phyloP scores from a whole-genome alignment of 2,329 filamentous ascomycete genomes.

The Parascedosporium putredinis region DNA sequence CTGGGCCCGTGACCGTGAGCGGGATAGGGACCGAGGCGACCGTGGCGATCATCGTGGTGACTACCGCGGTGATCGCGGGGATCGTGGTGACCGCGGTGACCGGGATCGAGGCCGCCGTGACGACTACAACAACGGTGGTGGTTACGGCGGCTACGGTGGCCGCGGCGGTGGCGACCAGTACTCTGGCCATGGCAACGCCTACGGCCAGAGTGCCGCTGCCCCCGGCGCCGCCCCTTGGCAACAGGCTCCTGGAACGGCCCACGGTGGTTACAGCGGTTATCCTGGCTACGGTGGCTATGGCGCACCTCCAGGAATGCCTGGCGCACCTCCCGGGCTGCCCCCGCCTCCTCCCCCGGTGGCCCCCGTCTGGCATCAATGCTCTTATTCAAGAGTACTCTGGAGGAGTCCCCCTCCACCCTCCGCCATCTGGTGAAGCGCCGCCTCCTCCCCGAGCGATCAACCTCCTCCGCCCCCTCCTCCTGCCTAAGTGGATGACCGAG shows the following conservation, averaged over 20 bases:
- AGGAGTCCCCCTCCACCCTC: conserved; percentile 39
- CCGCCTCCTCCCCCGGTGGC: conserved; percentile 33
- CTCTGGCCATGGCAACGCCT: conserved; percentile 18
- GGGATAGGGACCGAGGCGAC: conserved; percentile 29
- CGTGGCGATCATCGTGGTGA: conserved; percentile 27
- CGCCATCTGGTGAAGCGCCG: conserved; percentile 40
- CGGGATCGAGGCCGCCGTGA: conserved; percentile 17
- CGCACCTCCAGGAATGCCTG: conserved; percentile 42
- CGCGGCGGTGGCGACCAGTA: conserved; percentile 13
- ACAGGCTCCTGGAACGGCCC: conserved; percentile 35
- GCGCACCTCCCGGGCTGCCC: conserved; percentile 29
- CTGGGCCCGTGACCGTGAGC: conserved; percentile 51
- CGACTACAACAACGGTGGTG: conserved; percentile 31
- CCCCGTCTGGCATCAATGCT: conserved; percentile 48
- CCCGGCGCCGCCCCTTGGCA: conserved; percentile 46
- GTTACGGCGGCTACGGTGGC: conserved; percentile 13
- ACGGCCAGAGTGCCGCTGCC: conserved; percentile 22
- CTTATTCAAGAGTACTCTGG: conserved; percentile 57
- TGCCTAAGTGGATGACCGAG: conserved; percentile 23
- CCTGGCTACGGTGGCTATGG: conserved; percentile 37
- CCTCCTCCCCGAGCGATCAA: conserved; percentile 49
- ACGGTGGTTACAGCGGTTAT: conserved; percentile 45
- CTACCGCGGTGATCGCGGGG: conserved; percentile 28
- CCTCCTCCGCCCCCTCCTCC: conserved; percentile 53
- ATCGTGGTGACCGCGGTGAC: conserved; percentile 27